Evolutionary conservation across 192 early-diverging fungal genomes (phyloP), one percentile per base, ranked within the genome.

Genomic region (Backusella tarrabulga): DNA sequence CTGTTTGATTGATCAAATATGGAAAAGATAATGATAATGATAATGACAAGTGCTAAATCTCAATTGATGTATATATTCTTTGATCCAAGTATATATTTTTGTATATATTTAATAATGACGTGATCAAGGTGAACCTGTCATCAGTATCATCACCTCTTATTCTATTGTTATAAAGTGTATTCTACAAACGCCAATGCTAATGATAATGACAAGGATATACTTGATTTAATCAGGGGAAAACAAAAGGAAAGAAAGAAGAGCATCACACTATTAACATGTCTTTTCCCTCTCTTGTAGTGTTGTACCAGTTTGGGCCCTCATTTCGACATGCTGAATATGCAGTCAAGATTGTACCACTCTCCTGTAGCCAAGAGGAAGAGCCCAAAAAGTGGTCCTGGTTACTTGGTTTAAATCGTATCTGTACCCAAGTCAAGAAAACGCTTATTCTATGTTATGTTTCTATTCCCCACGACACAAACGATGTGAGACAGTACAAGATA

Each of bases 381-480:
- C 66, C n/a, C 38, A 14, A 36, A 56, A 79, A 77, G 3, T 91
- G 90, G 90, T 72, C 81, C 26, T 86, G 84, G 84, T 79, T 88
- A 29, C 63, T 91, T 36, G 75, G 82, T 0, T 19, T 89, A 19
- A 89, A 86, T 70, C 73, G 90, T 23, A 84, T 91, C 34, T 86
- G 88, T 69, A 78, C 85, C 15, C 86, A 89, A 41, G 90, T 86
- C 11, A 86, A 87, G 76, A 91, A 91, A 80, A 88, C 88, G 78
- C 50, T 81, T 11, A 38, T 81, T 7, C 68, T 81, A 14, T 81
- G 80, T 17, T 74, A 81, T 35, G 76, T 81, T 7, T 19, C 42
- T 41, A n/a, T 77, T 12, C 68, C 75, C 14, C 26, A 35, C 17
- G 69, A 70, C 34, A 23, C 42, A 26, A 7, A 38, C 32, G 23